These are phyloP conservation scores for Colletotrichum karsti DNA, from an alignment of 2,329 filamentous ascomycete genomes.

Conservation along the genomic window DNA sequence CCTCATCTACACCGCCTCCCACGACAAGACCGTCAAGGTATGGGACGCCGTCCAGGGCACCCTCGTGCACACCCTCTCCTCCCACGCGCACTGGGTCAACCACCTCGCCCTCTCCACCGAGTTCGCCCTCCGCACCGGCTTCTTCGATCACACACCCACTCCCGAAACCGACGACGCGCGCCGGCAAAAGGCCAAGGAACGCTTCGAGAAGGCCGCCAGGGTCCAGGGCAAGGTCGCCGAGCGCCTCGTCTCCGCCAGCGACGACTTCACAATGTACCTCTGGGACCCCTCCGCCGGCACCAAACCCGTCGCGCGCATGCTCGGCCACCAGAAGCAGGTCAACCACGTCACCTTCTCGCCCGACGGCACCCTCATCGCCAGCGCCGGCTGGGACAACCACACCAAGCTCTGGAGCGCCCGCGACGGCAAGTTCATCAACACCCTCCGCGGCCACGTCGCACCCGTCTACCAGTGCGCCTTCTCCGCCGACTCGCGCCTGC, in stretches of 20 bases:
- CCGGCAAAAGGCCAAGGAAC: constrained; percentile 76
- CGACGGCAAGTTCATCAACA: constrained; percentile 83
- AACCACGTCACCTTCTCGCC: constrained; percentile 96
- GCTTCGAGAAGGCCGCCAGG: constrained; percentile 86
- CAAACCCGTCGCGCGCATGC: constrained; percentile 86
- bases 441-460: constrained; percentile 86
- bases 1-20: constrained; percentile 82
- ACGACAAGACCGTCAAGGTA: constrained; percentile 91
- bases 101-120: constrained; percentile 94
- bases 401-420: constrained; percentile 86
- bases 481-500: constrained; percentile 87
- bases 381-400: constrained; percentile 91
- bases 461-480: constrained; percentile 94
- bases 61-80: constrained; percentile 78
- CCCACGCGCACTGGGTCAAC: constrained; percentile 96
- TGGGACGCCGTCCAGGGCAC: constrained; percentile 87
- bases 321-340: constrained; percentile 97
- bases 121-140: constrained; percentile 85
- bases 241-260: constrained; percentile 87
- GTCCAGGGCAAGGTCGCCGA: constrained; percentile 82
- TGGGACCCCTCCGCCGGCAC: constrained; percentile 84
- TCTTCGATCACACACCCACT: constrained; percentile 80
- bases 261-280: constrained; percentile 96
- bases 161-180: constrained; percentile 77
- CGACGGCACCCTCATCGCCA: constrained; percentile 87